Evolutionary conservation across 1,284 basidiomycete species (phyloP).

Genomic region (Rhizoctonia solani): DNA sequence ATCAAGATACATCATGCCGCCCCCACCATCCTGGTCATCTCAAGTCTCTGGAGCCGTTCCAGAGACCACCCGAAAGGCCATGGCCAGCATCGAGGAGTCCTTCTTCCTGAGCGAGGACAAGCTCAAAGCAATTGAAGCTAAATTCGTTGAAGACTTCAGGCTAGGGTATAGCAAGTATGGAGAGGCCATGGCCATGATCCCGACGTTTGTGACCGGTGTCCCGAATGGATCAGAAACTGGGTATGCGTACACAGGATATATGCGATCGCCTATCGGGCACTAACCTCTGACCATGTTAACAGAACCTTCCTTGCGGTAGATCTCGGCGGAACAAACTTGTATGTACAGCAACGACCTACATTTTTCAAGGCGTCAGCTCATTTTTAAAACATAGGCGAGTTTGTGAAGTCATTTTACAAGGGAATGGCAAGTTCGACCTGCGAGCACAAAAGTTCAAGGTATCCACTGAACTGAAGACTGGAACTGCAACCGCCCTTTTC

Average conservation of each 20-base stretch:
- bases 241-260: constrained; percentile 55
- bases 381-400: constrained; percentile 68
- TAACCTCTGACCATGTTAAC: constrained; percentile 32
- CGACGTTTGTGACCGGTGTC: constrained; percentile 87
- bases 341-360: constrained; percentile 45
- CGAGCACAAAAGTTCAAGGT: constrained; percentile 95
- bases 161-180: constrained; percentile 72
- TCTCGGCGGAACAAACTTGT: constrained; percentile 94
- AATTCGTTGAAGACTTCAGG: constrained; percentile 78
- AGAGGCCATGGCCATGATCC: constrained; percentile 89
- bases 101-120: constrained; percentile 67
- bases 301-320: constrained; percentile 94
- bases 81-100: constrained; percentile 62
- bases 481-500: constrained; percentile 80
- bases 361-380: not conserved
- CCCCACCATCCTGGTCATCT: not conserved
- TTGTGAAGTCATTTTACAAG: constrained; percentile 88
- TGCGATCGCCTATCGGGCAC: not conserved
- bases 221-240: constrained; percentile 90
- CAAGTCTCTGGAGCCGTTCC: constrained; percentile 34
- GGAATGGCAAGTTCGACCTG: constrained; percentile 84
- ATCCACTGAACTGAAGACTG: constrained; percentile 86
- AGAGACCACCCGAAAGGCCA: constrained; percentile 42
- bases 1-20: not conserved
- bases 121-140: constrained; percentile 70